phyloP scores from a whole-genome alignment of 352 stramenopile genomes.

The Pythium sp. region DNA sequence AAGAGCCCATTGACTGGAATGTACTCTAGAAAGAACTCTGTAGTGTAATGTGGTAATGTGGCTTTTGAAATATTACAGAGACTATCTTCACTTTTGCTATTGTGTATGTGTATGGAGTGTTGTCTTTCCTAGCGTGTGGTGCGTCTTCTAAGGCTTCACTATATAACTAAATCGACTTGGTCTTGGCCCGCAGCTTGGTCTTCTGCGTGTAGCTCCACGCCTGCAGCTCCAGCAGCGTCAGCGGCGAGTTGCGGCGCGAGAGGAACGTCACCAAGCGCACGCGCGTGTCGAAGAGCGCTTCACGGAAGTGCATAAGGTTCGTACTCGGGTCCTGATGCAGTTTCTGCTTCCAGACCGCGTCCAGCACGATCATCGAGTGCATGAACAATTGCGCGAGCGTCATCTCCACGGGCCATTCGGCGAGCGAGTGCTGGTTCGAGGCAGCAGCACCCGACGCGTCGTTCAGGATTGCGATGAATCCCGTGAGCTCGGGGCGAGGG shows the following conservation, averaged over 20 bases:
- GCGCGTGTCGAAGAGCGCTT: constrained; percentile 53
- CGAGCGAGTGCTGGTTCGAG: constrained; percentile 35
- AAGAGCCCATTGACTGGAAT: constrained; percentile 85
- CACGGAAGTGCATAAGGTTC: constrained; percentile 62
- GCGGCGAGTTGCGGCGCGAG: constrained; percentile 34
- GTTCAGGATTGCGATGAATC: constrained; percentile 44
- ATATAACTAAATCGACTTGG: constrained; percentile 16
- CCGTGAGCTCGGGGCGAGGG: constrained; percentile 46
- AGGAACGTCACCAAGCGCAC: constrained; percentile 49
- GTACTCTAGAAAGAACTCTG: constrained; percentile 24
- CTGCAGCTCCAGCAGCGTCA: constrained; percentile 47
- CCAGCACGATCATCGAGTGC: constrained; percentile 57
- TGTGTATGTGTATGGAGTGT: not conserved
- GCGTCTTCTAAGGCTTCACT: not conserved
- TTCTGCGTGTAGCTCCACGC: constrained; percentile 43
- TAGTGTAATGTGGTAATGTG: too few relatives aligned
- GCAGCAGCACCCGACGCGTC: constrained; percentile 41
- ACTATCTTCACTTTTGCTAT: not conserved
- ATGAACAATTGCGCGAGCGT: constrained; percentile 60
- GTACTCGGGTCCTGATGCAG: constrained; percentile 42
- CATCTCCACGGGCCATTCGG: constrained; percentile 44
- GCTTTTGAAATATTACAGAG: not conserved
- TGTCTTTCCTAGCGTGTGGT: not conserved
- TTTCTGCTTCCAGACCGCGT: constrained; percentile 57
- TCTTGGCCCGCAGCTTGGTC: constrained; percentile 7